These are phyloP conservation scores for Candida labiduridarum DNA, from an alignment of 1,139 yeast species.

Conservation along the genomic window DNA sequence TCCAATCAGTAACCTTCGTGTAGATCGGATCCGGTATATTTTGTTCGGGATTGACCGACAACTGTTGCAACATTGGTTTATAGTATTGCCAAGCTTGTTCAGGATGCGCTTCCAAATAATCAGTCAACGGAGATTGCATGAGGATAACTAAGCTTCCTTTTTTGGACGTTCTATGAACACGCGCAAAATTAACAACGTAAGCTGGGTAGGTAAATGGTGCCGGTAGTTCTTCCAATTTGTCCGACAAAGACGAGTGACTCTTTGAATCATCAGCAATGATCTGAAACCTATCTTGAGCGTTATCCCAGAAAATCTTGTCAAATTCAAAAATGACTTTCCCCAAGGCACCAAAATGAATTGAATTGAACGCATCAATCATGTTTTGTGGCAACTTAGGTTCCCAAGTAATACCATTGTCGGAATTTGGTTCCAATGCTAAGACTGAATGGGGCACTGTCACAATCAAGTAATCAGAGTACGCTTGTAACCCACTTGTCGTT, in stretches of 20 bases:
- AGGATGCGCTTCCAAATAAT: slow-evolving; percentile 41
- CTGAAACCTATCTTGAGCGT: slow-evolving; percentile 51
- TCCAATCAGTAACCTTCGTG: slow-evolving; percentile 66
- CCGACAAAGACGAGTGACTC: slow-evolving; percentile 15
- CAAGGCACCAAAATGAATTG: slow-evolving; percentile 66
- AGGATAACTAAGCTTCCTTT: slow-evolving; percentile 53
- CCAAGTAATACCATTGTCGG: slow-evolving; percentile 55
- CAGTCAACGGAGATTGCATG: slow-evolving; percentile 72
- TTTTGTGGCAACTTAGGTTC: slow-evolving; percentile 55
- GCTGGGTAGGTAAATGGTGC: slow-evolving; percentile 34
- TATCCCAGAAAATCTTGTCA: slow-evolving; percentile 67
- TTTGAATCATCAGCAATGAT: slow-evolving; percentile 36
- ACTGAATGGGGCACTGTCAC: slow-evolving; percentile 80
- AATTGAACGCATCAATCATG: slow-evolving; percentile 46
- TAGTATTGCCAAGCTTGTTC: slow-evolving; percentile 43
- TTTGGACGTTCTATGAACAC: slow-evolving; percentile 19
- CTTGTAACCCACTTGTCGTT: slow-evolving; percentile 20
- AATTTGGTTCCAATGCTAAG: slow-evolving; percentile 41
- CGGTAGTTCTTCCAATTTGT: slow-evolving; percentile 22
- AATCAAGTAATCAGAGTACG: slow-evolving; percentile 54
- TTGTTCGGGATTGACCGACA: slow-evolving; percentile 19
- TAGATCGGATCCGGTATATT: slow-evolving; percentile 50
- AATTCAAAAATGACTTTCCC: slow-evolving; percentile 83
- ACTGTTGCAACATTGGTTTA: slow-evolving; percentile 35
- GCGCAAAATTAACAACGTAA: slow-evolving; percentile 32